Evolutionary conservation across 192 early-diverging fungal species (phyloP), one percentile per base, ranked within the genome.

Genomic region (Irineochytrium annulatum): DNA sequence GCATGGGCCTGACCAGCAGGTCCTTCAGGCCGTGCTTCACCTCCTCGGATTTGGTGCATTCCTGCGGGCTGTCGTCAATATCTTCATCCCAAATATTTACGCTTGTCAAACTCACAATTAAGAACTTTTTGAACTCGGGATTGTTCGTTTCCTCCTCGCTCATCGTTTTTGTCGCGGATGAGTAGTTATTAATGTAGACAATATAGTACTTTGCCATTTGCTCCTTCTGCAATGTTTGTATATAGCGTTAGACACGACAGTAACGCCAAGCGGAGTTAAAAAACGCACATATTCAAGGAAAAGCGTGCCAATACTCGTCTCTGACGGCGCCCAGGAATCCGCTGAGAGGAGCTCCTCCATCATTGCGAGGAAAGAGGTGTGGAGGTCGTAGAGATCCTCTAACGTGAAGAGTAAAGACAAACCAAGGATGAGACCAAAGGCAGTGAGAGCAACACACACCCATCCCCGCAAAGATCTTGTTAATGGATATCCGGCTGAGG

Each of bases 381-480:
- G 78, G 52, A 76, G 62, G 1, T 34, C 27, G 28, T 49, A 41
- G 29, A 80, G 59, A 2, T 80, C 70, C 29, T 66, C 73, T 73
- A 17, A 14, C 5, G 6, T 24, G 13, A 31, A 16, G 1, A 6
- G 5, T 27, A 59, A 11, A 19, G 20, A n/a, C 11, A n/a, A n/a
- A n/a, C n/a, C n/a, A n/a, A n/a, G n/a, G n/a, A n/a, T n/a, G n/a
- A n/a, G n/a, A n/a, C n/a, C n/a, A n/a, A n/a, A n/a, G n/a, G n/a
- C n/a, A n/a, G n/a, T n/a, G n/a, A n/a, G n/a, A n/a, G n/a, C 26
- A 37, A 19, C 20, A 14, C 64, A 19, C 45, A 73, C 71, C 71
- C 46, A 67, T 72, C 4, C 77, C 77, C 17, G 49, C 69, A 62
- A 79, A 79, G 28, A 79, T 74, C n/a, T 63, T 34, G 32, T 75